Evolutionary conservation across 1,284 basidiomycete species (phyloP).

Genomic region (Taiwanofungus camphoratus): DNA sequence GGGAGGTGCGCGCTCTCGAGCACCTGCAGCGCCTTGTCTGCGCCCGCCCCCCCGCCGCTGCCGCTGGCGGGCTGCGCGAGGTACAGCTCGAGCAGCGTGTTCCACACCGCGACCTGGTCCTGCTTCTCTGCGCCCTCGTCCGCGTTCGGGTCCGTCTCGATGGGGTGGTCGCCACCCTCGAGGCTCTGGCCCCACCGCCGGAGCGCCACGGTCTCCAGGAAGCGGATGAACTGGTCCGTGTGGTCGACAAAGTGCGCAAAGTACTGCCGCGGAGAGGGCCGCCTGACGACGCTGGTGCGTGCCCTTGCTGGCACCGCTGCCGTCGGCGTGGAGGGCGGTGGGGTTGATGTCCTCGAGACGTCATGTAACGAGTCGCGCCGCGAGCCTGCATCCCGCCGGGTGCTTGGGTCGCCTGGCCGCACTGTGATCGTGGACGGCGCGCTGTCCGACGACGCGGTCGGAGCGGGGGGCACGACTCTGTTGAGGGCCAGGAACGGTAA

Average conservation of each 20-base stretch:
- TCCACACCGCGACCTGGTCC: slow-evolving; percentile 91
- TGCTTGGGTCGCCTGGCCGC: slow-evolving; percentile 35
- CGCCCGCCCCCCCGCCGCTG: slow-evolving; percentile 26
- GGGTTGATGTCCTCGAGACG: slow-evolving; percentile 23
- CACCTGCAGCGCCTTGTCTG: slow-evolving; percentile 65
- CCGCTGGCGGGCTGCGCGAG: slow-evolving; percentile 41
- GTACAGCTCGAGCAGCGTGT: slow-evolving; percentile 93
- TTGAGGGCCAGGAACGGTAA: slow-evolving; percentile 76
- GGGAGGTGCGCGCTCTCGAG: slow-evolving; percentile 63
- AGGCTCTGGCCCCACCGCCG: slow-evolving; percentile 80
- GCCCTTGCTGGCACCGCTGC: slow-evolving; percentile 19
- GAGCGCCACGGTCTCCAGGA: slow-evolving; percentile 84
- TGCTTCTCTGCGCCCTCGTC: slow-evolving; percentile 52
- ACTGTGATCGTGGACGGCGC: slow-evolving; percentile 43
- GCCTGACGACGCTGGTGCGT: slow-evolving; percentile 34
- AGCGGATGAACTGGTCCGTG: slow-evolving; percentile 75
- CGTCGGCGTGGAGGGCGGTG: slow-evolving; percentile 24
- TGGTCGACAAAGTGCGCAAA: slow-evolving; percentile 96
- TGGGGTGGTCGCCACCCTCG: slow-evolving; percentile 25
- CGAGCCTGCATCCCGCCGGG: slow-evolving; percentile 20
- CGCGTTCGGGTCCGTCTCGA: slow-evolving; percentile 24
- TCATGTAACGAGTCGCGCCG: slow-evolving; percentile 34
- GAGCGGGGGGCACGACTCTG: slow-evolving; percentile 34
- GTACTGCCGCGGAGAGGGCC: slow-evolving; percentile 81
- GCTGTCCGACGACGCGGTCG: slow-evolving; percentile 35